Evolutionary conservation across 139 green algal genomes (phyloP).

Genomic region (Diplosphaera chodatii): DNA sequence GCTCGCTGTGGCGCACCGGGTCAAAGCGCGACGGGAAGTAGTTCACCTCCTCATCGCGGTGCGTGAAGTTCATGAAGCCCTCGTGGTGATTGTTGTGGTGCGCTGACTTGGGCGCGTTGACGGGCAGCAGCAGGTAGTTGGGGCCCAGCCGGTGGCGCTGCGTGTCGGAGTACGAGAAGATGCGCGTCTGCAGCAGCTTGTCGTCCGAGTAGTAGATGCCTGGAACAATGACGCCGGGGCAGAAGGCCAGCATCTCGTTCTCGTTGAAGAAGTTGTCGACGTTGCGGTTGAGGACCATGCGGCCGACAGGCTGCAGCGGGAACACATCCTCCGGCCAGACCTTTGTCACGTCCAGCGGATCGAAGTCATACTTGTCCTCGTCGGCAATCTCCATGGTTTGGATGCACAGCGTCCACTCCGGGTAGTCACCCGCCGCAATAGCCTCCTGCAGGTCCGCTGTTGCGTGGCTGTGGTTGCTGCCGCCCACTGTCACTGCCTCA

Average conservation of each 20-base stretch:
- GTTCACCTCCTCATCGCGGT: constrained; percentile 91
- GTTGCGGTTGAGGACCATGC: constrained; percentile 84
- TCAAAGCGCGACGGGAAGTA: constrained; percentile 94
- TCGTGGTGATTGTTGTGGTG: constrained; percentile 97
- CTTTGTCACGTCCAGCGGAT: constrained; percentile 83
- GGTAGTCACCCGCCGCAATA: constrained; percentile 85
- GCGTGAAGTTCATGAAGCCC: constrained; percentile 95
- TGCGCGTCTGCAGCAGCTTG: constrained; percentile 93
- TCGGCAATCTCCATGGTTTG: constrained; percentile 87
- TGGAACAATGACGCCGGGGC: constrained; percentile 69
- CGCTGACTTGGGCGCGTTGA: constrained; percentile 75
- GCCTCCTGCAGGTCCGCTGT: constrained; percentile 60
- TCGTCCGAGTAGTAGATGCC: constrained; percentile 88
- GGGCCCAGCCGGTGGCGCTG: constrained; percentile 89
- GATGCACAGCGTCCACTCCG: constrained; percentile 89
- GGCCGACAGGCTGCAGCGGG: constrained; percentile 63
- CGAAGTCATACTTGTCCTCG: constrained; percentile 62
- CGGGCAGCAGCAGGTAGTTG: constrained; percentile 92
- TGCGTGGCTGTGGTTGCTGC: constrained; percentile 90
- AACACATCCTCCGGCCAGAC: constrained; percentile 77
- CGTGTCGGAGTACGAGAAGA: constrained; percentile 75
- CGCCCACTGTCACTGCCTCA: constrained; percentile 82
- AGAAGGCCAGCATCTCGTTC: constrained; percentile 84
- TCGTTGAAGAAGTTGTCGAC: constrained; percentile 86
- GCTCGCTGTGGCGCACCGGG: constrained; percentile 71